Conservation (phyloP, 75 land plant species). For the Pinus albicaulis region DNA sequence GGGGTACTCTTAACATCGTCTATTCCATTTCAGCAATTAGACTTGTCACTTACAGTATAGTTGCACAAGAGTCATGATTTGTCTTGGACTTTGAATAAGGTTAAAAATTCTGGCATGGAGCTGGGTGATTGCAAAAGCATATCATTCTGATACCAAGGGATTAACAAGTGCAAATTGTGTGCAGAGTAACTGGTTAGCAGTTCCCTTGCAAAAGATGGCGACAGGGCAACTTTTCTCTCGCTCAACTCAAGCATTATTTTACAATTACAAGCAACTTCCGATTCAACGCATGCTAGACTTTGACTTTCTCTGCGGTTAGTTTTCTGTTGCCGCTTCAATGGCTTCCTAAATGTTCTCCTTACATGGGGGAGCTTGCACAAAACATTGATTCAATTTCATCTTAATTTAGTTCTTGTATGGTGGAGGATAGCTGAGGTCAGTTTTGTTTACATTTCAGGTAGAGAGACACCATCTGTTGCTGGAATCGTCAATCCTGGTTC, state of each 20-base stretch:
- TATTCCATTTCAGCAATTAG: not conserved
- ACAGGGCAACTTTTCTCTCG: constrained; percentile 87
- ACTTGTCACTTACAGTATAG: not conserved
- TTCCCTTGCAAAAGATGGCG: constrained; percentile 25
- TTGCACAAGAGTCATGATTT: not conserved
- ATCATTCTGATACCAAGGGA: not conserved
- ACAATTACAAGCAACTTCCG: constrained; percentile 97
- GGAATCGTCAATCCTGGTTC: constrained; percentile 95
- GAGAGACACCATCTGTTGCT: constrained; percentile 96
- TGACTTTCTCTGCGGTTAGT: constrained; percentile 89
- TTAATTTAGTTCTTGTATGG: not conserved
- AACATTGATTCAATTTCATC: not conserved
- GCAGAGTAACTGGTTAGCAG: not conserved
- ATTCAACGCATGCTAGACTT: constrained; percentile 97
- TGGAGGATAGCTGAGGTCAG: not conserved
- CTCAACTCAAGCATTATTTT: constrained; percentile 86
- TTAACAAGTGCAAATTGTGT: not conserved
- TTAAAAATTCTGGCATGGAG: not conserved
- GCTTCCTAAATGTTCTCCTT: not conserved
- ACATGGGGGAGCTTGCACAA: not conserved
- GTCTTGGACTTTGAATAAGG: not conserved
- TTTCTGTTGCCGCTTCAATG: not conserved
- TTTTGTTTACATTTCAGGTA: constrained; percentile 37
- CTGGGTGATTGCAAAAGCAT: not conserved
- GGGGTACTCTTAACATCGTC: not conserved